Percentiles rank a stretch among this genome's conserved stretches.
These are phyloP conservation scores for Phylloporus arenicola DNA, from an alignment of 768 basidiomycete genomes.

Conservation along the genomic window DNA sequence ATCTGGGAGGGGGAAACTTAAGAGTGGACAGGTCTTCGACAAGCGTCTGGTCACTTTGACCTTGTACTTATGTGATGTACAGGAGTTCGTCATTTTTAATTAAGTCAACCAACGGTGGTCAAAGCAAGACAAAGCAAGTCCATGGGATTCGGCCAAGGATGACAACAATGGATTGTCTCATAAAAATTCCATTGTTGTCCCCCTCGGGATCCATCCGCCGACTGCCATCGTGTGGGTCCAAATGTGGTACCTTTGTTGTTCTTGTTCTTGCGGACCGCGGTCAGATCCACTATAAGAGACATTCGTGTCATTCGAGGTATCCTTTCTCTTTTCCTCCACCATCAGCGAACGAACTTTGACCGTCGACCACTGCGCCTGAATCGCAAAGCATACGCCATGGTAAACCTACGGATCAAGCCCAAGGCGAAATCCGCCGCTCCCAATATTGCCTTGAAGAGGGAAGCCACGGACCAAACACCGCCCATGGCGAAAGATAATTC, in stretches of 20 bases:
- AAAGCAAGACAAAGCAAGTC: not conserved
- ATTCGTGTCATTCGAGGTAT: not conserved
- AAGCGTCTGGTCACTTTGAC: not conserved
- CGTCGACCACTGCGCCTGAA: not conserved
- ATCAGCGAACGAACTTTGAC: not conserved
- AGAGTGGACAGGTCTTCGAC: not conserved
- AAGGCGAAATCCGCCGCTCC: constrained; percentile 6
- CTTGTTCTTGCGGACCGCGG: constrained; percentile 6
- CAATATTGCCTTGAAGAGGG: not conserved
- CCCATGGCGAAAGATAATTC: not conserved
- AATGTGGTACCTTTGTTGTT: constrained; percentile 6
- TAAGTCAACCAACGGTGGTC: not conserved
- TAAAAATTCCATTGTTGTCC: no score
- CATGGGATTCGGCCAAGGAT: not conserved
- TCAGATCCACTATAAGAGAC: constrained; percentile 7
- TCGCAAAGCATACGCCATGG: constrained; percentile 4
- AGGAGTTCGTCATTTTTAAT: not conserved
- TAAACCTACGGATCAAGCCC: constrained; percentile 6
- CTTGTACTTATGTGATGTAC: not conserved
- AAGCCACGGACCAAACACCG: not conserved
- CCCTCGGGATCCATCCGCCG: no score
- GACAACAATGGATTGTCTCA: not conserved
- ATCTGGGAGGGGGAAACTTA: not conserved
- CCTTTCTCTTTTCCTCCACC: not conserved
- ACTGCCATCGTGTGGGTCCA: constrained; percentile 10